These are phyloP conservation scores for Saccharomycopsis babjevae DNA, from an alignment of 805 yeast species.

Conservation along the genomic window DNA sequence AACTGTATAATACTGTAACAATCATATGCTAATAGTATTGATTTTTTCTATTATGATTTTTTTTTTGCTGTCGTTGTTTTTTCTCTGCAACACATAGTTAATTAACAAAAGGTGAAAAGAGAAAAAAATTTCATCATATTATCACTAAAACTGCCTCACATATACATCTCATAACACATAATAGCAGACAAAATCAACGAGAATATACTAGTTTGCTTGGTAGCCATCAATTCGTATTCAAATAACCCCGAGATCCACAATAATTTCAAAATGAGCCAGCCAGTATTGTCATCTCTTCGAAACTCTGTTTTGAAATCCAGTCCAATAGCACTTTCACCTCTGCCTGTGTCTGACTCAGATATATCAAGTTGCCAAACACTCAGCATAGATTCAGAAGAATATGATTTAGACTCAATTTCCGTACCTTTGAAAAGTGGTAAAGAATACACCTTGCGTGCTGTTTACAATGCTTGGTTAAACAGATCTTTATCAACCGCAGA, in stretches of 20 bases:
- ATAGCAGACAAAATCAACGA: too few species aligned
- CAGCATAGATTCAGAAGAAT: neutral
- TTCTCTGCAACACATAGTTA: too few species aligned
- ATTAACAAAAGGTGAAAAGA: too few species aligned
- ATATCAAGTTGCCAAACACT: neutral
- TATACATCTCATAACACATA: too few species aligned
- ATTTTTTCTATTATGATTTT: too few species aligned
- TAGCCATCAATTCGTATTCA: too few species aligned
- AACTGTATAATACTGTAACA: too few species aligned
- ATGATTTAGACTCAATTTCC: conserved; percentile 29
- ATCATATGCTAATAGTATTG: too few species aligned
- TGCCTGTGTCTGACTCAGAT: neutral
- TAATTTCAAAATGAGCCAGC: neutral
- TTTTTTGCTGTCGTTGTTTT: too few species aligned
- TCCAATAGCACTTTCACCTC: neutral
- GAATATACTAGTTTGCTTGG: too few species aligned
- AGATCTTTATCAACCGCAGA: conserved; percentile 70
- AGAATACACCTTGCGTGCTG: conserved; percentile 37
- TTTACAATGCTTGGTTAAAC: conserved; percentile 69
- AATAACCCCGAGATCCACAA: neutral
- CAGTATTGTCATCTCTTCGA: neutral
- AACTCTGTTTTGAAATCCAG: neutral
- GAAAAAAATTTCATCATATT: too few species aligned
- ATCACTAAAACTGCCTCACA: too few species aligned
- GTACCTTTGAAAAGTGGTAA: conserved; percentile 35